A percentile compares a stretch with the other conserved stretches of the same genome.
Conservation (phyloP, 129 eudicot species). For the Oenanthe sinensis region DNA sequence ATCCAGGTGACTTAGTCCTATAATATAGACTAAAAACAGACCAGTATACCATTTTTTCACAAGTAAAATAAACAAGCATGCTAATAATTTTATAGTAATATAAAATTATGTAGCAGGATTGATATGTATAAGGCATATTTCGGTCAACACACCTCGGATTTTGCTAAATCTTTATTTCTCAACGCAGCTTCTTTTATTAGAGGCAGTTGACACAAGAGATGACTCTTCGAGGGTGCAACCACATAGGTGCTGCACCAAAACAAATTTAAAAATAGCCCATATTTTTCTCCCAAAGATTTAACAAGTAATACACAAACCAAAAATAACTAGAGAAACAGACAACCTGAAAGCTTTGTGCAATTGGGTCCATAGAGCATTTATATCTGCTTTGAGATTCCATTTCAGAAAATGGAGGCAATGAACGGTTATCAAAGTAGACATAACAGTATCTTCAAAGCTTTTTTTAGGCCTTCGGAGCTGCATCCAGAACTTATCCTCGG, state of each 20-base stretch:
- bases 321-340: background rate
- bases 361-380: conserved; percentile 30
- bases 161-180: conserved; percentile 41
- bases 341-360: conserved; percentile 45
- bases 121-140: background rate
- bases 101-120: background rate
- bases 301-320: background rate
- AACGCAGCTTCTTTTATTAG: conserved; percentile 32
- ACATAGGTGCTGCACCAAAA: conserved; percentile 33
- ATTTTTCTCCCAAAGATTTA: background rate
- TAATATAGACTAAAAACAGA: background rate
- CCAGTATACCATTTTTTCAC: background rate
- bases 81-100: background rate
- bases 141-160: conserved; percentile 34
- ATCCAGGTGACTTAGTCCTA: background rate
- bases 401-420: conserved; percentile 55
- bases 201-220: conserved; percentile 37
- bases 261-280: background rate
- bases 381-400: conserved; percentile 27
- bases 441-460: conserved; percentile 28
- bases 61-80: background rate
- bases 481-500: conserved; percentile 46
- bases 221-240: conserved; percentile 40
- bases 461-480: conserved; percentile 37
- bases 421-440: conserved; percentile 33